Conservation (phyloP, 1,284 basidiomycete genomes). For the Austroboletus novae-zelandiae region DNA sequence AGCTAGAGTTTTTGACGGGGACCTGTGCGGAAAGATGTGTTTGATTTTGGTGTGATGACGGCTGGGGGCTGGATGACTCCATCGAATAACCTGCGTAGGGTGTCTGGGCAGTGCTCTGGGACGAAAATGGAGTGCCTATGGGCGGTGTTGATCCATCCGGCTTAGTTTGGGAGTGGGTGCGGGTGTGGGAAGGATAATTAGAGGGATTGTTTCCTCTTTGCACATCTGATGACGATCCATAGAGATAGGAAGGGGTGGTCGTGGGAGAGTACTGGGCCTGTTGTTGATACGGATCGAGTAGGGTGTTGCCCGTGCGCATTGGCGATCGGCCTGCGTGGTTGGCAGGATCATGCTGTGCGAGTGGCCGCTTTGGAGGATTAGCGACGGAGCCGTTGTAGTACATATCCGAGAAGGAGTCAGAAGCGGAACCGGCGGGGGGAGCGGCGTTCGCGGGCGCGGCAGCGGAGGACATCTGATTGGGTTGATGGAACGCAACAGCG, state of each 20-base stretch:
- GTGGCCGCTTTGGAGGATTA: conserved; percentile 54
- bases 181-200: conserved; percentile 56
- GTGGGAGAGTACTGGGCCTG: conserved; percentile 66
- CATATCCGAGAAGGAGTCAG: conserved; percentile 59
- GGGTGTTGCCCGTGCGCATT: conserved; percentile 50
- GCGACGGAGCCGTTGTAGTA: conserved; percentile 54
- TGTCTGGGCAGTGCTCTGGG: conserved; percentile 39
- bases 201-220: conserved; percentile 41
- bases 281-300: conserved; percentile 67
- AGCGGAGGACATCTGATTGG: conserved; percentile 38
- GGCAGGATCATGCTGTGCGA: conserved; percentile 51
- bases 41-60: conserved; percentile 45
- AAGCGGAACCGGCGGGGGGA: conserved; percentile 30
- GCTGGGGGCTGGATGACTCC: conserved; percentile 61
- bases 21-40: conserved; percentile 28
- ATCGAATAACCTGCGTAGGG: conserved; percentile 46
- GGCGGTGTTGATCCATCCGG: conserved; percentile 53
- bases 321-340: conserved; percentile 57
- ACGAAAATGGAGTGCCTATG: conserved; percentile 51
- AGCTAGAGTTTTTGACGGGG: conserved; percentile 30
- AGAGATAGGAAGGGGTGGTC: conserved; percentile 48
- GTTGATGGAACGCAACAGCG: conserved; percentile 52
- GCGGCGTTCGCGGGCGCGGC: conserved; percentile 34
- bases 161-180: conserved; percentile 59
- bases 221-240: conserved; percentile 45